A percentile compares a stretch with the other conserved stretches of the same genome.
Conservation (phyloP, 352 stramenopile species). For the Achlya hypogyna region DNA sequence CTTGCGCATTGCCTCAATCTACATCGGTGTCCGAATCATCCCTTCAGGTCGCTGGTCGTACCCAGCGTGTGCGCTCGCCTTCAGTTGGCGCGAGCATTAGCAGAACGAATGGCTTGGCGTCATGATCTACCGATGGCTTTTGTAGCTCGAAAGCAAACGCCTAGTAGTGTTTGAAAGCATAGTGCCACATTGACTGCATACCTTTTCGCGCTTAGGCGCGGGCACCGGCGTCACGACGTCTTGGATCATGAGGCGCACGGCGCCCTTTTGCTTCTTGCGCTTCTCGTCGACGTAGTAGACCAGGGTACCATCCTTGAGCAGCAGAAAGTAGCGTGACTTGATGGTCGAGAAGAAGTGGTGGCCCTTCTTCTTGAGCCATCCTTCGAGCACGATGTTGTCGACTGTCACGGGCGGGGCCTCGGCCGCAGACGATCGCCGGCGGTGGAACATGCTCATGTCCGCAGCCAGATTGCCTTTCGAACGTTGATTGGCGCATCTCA, state of each 20-base stretch:
- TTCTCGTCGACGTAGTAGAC: constrained; percentile 14
- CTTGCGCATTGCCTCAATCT: constrained; percentile 14
- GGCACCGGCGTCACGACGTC: constrained; percentile 1
- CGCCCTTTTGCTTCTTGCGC: constrained; percentile 17
- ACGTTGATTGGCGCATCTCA: not conserved
- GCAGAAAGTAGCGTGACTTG: constrained; percentile 18
- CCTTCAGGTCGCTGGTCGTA: not conserved
- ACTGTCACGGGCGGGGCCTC: not conserved
- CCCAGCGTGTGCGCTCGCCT: constrained; percentile 6
- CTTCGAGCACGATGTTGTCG: constrained; percentile 2
- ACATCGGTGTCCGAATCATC: not conserved
- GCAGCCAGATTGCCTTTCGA: not conserved
- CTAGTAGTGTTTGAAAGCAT: constrained; percentile 4
- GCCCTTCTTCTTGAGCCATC: constrained; percentile 18
- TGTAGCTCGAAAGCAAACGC: constrained; percentile 14
- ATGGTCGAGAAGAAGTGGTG: constrained; percentile 18
- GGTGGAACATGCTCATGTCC: not conserved
- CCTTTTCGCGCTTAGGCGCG: constrained; percentile 18
- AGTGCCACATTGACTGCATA: not conserved
- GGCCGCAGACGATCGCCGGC: not conserved
- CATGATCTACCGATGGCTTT: not conserved
- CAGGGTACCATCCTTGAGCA: not conserved
- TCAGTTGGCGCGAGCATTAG: constrained; percentile 7
- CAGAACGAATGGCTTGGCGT: constrained; percentile 11
- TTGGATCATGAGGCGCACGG: not conserved